A percentile compares a stretch with the other conserved stretches of the same genome.
Evolutionary conservation across 306 rosid genomes (phyloP).

Genomic region (Rosa chinensis): DNA sequence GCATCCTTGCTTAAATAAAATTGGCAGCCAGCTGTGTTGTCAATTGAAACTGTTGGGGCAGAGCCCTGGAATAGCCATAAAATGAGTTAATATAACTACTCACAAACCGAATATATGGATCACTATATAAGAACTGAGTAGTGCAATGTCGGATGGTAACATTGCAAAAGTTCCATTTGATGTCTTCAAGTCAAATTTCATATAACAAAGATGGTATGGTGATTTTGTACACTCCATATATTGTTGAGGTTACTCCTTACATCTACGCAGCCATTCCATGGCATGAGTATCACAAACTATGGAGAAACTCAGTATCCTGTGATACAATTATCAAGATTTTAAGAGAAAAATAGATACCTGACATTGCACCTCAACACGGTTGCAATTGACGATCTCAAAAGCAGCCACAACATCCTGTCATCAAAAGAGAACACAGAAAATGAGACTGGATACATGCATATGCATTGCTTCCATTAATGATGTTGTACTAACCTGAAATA

Average conservation of each 20-base stretch:
- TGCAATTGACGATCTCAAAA: slow-evolving; percentile 91
- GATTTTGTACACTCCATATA: background rate
- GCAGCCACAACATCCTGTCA: slow-evolving; percentile 99
- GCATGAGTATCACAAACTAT: background rate
- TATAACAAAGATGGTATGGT: background rate
- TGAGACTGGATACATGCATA: slow-evolving; percentile 17
- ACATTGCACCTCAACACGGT: slow-evolving; percentile 92
- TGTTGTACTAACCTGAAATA: slow-evolving; percentile 66
- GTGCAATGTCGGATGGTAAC: slow-evolving; percentile 4
- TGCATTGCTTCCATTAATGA: slow-evolving; percentile 24
- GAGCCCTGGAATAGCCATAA: slow-evolving; percentile 60
- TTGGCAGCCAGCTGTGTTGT: slow-evolving; percentile 89
- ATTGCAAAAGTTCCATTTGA: background rate
- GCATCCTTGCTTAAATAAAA: slow-evolving; percentile 87
- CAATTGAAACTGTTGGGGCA: slow-evolving; percentile 92
- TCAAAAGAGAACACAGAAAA: slow-evolving; percentile 21
- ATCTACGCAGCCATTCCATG: background rate
- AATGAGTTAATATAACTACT: slow-evolving; percentile 12
- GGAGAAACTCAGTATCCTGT: background rate
- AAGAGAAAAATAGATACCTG: slow-evolving; percentile 52
- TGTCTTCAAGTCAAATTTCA: slow-evolving; percentile 13
- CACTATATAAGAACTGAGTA: background rate
- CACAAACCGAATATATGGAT: slow-evolving; percentile 7
- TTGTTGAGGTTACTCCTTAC: background rate
- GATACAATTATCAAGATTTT: slow-evolving; percentile 20